These are phyloP conservation scores for Neurospora pannonica DNA, from an alignment of 495 filamentous ascomycete genomes.

Conservation along the genomic window DNA sequence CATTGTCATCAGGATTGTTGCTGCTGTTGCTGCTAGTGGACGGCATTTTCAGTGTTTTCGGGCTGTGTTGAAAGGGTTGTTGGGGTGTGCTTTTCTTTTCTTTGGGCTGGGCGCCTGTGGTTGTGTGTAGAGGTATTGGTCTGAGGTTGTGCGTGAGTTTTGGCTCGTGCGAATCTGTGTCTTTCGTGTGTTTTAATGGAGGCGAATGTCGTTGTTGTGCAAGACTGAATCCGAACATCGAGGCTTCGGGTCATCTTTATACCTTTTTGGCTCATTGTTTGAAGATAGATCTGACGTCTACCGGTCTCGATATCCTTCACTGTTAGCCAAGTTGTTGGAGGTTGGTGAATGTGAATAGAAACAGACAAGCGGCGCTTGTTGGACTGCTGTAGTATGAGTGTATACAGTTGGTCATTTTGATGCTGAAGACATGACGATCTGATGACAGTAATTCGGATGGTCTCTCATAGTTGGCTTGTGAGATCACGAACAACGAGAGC, in stretches of 20 bases:
- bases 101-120: neutral
- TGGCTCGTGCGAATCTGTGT: neutral
- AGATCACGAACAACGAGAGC: too few species aligned
- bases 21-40: neutral
- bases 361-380: neutral
- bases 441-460: neutral
- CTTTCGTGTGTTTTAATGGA: neutral
- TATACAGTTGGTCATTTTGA: neutral
- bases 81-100: neutral
- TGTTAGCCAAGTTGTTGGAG: neutral
- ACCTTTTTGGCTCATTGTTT: neutral
- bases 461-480: neutral
- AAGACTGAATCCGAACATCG: neutral
- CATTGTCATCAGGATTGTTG: neutral
- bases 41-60: neutral
- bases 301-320: neutral
- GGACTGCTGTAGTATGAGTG: neutral
- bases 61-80: neutral
- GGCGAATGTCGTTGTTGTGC: neutral
- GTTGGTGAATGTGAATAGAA: neutral
- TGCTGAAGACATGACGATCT: neutral
- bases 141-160: neutral
- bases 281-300: neutral
- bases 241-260: neutral
- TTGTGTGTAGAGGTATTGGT: neutral